These are phyloP conservation scores for Geotrichum fermentans DNA, from an alignment of 1,139 yeast genomes.

Conservation along the genomic window DNA sequence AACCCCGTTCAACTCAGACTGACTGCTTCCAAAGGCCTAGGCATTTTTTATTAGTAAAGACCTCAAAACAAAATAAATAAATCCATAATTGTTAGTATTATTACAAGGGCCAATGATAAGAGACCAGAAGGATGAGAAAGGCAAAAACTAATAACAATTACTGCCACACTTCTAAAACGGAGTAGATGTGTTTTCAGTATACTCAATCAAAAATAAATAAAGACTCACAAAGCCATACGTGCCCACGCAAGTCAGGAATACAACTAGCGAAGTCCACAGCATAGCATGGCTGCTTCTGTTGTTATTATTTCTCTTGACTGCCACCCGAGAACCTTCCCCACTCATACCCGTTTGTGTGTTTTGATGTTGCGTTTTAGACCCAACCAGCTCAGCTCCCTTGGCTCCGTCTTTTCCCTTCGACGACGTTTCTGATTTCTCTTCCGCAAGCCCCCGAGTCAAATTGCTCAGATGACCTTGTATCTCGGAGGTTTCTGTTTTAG, in stretches of 20 bases:
- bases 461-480: conserved; percentile 9
- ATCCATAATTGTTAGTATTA: too few species aligned
- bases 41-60: too few species aligned
- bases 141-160: too few species aligned
- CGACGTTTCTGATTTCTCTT: not conserved
- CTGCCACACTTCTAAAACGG: conserved; percentile 2
- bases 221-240: conserved; percentile 5
- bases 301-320: not conserved
- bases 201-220: conserved; percentile 17
- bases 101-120: too few species aligned
- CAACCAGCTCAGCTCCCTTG: too few species aligned
- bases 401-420: not conserved
- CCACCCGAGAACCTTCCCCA: too few species aligned
- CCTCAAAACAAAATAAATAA: too few species aligned
- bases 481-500: not conserved
- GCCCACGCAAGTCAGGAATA: not conserved
- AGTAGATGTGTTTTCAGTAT: conserved; percentile 13
- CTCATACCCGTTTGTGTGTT: too few species aligned
- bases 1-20: too few species aligned
- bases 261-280: not conserved
- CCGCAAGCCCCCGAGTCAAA: conserved; percentile 7
- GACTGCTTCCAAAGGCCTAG: too few species aligned
- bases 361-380: too few species aligned
- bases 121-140: too few species aligned
- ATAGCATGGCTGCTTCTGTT: not conserved